Evolutionary conservation across 179 eudicot genomes (phyloP).

Genomic region (Carnegiea gigantea): DNA sequence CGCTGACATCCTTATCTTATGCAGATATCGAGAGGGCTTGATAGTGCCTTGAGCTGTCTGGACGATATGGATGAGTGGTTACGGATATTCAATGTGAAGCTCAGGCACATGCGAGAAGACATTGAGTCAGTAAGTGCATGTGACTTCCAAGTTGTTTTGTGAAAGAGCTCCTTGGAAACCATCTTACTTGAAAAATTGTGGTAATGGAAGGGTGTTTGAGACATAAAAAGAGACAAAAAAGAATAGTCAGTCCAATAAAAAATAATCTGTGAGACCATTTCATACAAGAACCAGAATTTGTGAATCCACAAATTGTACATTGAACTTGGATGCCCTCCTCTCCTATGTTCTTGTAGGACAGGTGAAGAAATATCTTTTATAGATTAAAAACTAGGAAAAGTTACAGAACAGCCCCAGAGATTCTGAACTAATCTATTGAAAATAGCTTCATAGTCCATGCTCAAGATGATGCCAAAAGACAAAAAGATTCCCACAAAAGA

Average conservation of each 20-base stretch:
- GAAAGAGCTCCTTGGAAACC: not conserved
- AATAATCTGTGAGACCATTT: not conserved
- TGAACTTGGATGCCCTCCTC: not conserved
- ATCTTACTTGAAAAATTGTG: not conserved
- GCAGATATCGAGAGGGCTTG: constrained; percentile 90
- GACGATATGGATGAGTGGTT: constrained; percentile 99
- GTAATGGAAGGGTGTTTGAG: not conserved
- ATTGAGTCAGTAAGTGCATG: constrained; percentile 79
- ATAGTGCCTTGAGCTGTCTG: constrained; percentile 64
- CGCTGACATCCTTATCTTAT: constrained; percentile 13
- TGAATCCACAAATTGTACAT: not conserved
- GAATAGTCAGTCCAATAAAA: not conserved
- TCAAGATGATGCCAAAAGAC: not conserved
- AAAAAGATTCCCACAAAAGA: not conserved
- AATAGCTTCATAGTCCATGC: not conserved
- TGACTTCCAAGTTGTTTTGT: constrained; percentile 3
- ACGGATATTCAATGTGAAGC: constrained; percentile 89
- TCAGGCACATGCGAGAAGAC: constrained; percentile 98
- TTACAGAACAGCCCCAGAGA: not conserved
- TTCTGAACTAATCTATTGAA: too few relatives aligned
- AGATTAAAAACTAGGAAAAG: not conserved
- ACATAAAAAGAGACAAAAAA: not conserved
- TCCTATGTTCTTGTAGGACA: not conserved
- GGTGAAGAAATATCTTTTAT: not conserved
- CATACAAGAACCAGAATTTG: not conserved